These are phyloP conservation scores for Macrophomina tecta DNA, from an alignment of 2,329 filamentous ascomycete species.

Conservation along the genomic window DNA sequence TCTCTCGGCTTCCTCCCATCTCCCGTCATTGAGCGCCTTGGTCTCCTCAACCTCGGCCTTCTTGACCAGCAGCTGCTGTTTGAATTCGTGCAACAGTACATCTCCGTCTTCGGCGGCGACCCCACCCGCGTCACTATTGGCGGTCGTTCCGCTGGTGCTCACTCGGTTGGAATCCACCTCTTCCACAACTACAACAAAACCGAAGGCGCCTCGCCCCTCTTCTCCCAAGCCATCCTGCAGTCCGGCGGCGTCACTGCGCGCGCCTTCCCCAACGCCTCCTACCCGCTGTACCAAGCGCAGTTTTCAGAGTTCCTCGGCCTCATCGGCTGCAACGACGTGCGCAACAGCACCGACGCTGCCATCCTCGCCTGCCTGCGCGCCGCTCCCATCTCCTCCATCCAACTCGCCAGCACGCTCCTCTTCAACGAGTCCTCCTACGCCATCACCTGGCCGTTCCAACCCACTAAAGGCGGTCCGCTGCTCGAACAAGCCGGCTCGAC, in stretches of 20 bases:
- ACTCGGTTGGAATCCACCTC: conserved; percentile 44
- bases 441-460: conserved; percentile 58
- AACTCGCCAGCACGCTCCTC: conserved; percentile 47
- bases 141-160: conserved; percentile 31
- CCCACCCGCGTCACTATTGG: conserved; percentile 53
- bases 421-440: conserved; percentile 48
- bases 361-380: conserved; percentile 49
- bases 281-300: conserved; percentile 40
- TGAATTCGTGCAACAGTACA: conserved; percentile 56
- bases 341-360: conserved; percentile 35
- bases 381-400: conserved; percentile 47
- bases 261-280: conserved; percentile 42
- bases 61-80: conserved; percentile 54
- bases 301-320: conserved; percentile 41
- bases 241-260: conserved; percentile 45
- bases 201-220: conserved; percentile 37
- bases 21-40: conserved; percentile 40
- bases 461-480: conserved; percentile 52
- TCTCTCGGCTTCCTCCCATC: conserved; percentile 43
- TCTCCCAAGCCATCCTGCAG: conserved; percentile 41
- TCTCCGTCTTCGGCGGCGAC: conserved; percentile 55
- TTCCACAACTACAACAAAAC: conserved; percentile 46
- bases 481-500: conserved; percentile 55
- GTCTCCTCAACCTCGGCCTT: conserved; percentile 42
- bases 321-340: conserved; percentile 31